Evolutionary conservation across 1,139 yeast genomes (phyloP).

Genomic region (Tardiomyces depauwii): DNA sequence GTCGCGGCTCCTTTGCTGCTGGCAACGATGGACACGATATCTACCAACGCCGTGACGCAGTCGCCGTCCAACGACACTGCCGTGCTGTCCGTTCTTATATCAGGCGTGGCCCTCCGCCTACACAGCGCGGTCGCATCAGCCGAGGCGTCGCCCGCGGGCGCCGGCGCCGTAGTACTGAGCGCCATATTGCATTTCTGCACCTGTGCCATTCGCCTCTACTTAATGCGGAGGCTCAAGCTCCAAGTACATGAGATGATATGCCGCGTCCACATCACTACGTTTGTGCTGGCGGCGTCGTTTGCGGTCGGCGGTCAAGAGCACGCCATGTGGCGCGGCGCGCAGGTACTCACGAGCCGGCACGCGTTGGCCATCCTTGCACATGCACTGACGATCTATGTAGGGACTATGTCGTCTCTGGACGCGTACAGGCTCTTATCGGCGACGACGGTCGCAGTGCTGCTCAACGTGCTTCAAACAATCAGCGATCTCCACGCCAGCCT

Average conservation of each 20-base stretch:
- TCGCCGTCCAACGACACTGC: background rate
- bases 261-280: background rate
- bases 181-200: background rate
- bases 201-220: background rate
- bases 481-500: background rate
- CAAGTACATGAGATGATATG: background rate
- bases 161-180: background rate
- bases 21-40: background rate
- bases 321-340: background rate
- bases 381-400: background rate
- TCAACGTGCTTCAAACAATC: background rate
- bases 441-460: background rate
- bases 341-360: background rate
- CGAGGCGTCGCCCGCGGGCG: background rate
- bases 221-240: background rate
- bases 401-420: background rate
- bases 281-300: background rate
- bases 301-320: background rate
- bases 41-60: background rate
- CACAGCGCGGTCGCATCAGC: background rate
- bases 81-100: background rate
- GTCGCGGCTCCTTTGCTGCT: background rate
- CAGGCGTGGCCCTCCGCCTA: background rate
- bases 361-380: background rate
- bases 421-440: background rate